Base-by-base conservation (phyloP, 1,284 basidiomycete genomes). In the Irpex sp. region DNA sequence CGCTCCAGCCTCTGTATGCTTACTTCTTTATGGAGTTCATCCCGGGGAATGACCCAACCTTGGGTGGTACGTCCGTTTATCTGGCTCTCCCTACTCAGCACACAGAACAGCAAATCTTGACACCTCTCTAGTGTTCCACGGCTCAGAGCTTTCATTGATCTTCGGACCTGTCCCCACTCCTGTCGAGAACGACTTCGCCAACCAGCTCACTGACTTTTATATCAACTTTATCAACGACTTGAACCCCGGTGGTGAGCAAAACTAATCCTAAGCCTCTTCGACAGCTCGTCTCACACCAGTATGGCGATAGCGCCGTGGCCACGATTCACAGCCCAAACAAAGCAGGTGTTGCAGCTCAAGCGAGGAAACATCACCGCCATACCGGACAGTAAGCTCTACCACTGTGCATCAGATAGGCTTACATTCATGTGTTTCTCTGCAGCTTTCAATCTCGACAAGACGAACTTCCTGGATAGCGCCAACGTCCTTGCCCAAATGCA, bases 191-290 rank as follows among this genome's bases (percentile, higher is more conserved):
- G 72, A 74, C 0, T 80, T 84, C 61, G 75, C 82, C 0, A 78
- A 78, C 49, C 76, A 75, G 58, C 73, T 80, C 71, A 72, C 77
- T 5, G 81, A 82, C 67, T 80, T 79, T 63, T 84, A 81, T 62
- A 74, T 85, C 69, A 81, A 78, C 63, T 85, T 85, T 64, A 71
- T 84, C 42, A 74, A 75, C 63, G 79, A 84, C 66, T 69, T 83
- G 45, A 75, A 80, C 63, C 83, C 83, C 16, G 83, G 83, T 61
- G 61, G 82, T 83, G 62, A 61, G 35, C n/a, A 21, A 49, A 10
- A 2, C 12, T 12, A 21, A 10, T n/a, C 14, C 3, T 21, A 18
- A 16, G 0, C 16, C 0, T 7, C 5, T 10, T 7, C 45, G 2
- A 56, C 18, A 28, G 1, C 10, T 16, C 8, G 28, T 48, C 14